Conservation (phyloP, 305 asterid genomes). For the Fraxinus albicans region DNA sequence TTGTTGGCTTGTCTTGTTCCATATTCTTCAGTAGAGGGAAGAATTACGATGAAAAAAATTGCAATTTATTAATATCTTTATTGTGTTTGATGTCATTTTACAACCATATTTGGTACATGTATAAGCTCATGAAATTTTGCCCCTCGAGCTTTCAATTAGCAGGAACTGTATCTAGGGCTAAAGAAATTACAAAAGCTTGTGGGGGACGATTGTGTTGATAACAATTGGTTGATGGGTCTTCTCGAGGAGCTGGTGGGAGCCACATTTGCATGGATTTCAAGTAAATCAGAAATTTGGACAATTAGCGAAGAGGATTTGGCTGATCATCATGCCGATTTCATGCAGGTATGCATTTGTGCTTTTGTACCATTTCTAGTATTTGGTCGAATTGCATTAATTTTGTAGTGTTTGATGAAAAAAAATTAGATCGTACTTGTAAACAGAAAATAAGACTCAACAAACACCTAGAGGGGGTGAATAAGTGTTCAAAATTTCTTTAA, state of each 20-base stretch:
- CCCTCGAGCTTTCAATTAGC: conserved; percentile 20
- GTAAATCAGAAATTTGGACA: conserved; percentile 32
- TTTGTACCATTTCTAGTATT: not conserved
- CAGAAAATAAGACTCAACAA: not conserved
- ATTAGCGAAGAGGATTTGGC: conserved; percentile 27
- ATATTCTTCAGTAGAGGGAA: not conserved
- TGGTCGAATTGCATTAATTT: not conserved
- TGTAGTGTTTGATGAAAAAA: not conserved
- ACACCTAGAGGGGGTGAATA: not conserved
- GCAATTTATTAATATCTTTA: not conserved
- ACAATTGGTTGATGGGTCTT: conserved; percentile 46
- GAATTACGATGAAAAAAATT: too few relatives aligned
- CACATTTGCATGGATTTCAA: conserved; percentile 40
- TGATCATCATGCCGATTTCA: conserved; percentile 29
- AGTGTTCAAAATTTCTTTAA: not conserved
- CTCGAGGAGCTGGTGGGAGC: conserved; percentile 50
- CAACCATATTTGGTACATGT: not conserved
- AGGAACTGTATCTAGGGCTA: conserved; percentile 65
- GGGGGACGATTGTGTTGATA: conserved; percentile 45
- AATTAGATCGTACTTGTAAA: not conserved
- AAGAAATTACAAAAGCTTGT: conserved; percentile 55
- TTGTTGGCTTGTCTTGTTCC: not conserved
- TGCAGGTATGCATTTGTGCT: conserved; percentile 45
- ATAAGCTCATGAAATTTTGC: conserved; percentile 15
- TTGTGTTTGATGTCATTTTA: not conserved